These are phyloP conservation scores for Lenwebbia sp. DNA, from an alignment of 345 rosid species.

Conservation along the genomic window DNA sequence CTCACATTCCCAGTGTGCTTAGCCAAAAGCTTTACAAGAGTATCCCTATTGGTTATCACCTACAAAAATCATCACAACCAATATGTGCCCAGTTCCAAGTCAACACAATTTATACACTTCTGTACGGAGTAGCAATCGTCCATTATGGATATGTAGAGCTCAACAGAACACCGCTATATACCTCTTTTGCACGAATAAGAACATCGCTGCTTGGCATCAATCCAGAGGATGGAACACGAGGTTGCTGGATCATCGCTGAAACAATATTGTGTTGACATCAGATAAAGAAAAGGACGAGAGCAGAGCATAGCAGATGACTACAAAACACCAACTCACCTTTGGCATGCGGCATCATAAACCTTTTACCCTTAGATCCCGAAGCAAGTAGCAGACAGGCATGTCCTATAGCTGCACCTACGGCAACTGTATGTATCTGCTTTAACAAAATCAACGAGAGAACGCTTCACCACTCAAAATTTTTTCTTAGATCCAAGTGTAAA, in stretches of 20 bases:
- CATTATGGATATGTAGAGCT: background rate
- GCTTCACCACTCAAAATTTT: background rate
- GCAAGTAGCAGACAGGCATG: conserved; percentile 78
- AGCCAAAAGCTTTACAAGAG: conserved; percentile 61
- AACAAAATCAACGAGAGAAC: background rate
- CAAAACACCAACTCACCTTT: conserved; percentile 35
- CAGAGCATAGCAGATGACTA: background rate
- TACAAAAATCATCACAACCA: conserved; percentile 15
- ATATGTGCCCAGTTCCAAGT: background rate
- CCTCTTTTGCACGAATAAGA: conserved; percentile 85
- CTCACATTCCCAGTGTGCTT: conserved; percentile 87
- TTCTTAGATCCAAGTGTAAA: background rate
- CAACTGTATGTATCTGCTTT: conserved; percentile 61
- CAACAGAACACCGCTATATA: background rate
- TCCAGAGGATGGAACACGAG: conserved; percentile 77
- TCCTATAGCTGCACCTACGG: conserved; percentile 73
- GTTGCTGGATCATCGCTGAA: conserved; percentile 81
- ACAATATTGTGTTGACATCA: background rate
- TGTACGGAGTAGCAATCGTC: background rate
- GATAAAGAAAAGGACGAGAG: background rate
- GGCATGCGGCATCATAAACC: conserved; percentile 88
- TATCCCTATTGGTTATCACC: conserved; percentile 60
- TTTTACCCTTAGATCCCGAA: conserved; percentile 74
- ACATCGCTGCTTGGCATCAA: conserved; percentile 85
- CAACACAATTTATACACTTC: background rate